A percentile compares a stretch with the other conserved stretches of the same genome.
Evolutionary conservation across 768 basidiomycete genomes (phyloP).

Genomic region (Psilocybe azurescens): DNA sequence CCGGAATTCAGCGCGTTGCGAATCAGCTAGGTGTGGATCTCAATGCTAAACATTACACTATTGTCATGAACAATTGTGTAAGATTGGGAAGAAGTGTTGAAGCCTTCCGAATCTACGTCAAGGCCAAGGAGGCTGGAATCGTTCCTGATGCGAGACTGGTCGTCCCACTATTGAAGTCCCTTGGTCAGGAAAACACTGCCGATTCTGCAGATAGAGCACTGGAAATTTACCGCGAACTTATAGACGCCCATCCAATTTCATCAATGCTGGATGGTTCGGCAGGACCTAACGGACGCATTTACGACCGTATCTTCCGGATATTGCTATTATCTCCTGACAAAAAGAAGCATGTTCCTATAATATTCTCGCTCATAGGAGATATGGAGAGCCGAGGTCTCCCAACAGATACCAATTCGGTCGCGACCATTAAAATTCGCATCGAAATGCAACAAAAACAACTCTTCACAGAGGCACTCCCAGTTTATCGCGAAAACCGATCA

Average conservation of each 20-base stretch:
- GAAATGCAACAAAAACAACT: constrained; percentile 66
- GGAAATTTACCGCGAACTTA: constrained; percentile 42
- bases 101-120: constrained; percentile 56
- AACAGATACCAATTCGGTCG: constrained; percentile 45
- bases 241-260: constrained; percentile 17
- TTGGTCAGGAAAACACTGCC: constrained; percentile 51
- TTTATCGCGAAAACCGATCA: constrained; percentile 54
- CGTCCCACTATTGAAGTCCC: constrained; percentile 55
- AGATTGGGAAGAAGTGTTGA: constrained; percentile 39
- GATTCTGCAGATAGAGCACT: constrained; percentile 58
- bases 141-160: constrained; percentile 55
- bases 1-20: constrained; percentile 50
- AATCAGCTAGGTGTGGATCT: constrained; percentile 44
- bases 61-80: constrained; percentile 57
- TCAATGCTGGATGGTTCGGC: constrained; percentile 32
- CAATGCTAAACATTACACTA: constrained; percentile 54
- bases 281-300: constrained; percentile 59
- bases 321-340: constrained; percentile 48
- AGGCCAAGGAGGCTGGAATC: constrained; percentile 47
- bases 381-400: constrained; percentile 61
- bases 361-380: constrained; percentile 62
- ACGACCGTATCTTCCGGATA: constrained; percentile 56
- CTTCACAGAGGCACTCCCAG: constrained; percentile 63
- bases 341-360: constrained; percentile 52
- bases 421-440: constrained; percentile 61